These are phyloP conservation scores for Starmerella stellata DNA, from an alignment of 805 yeast genomes.

Conservation along the genomic window DNA sequence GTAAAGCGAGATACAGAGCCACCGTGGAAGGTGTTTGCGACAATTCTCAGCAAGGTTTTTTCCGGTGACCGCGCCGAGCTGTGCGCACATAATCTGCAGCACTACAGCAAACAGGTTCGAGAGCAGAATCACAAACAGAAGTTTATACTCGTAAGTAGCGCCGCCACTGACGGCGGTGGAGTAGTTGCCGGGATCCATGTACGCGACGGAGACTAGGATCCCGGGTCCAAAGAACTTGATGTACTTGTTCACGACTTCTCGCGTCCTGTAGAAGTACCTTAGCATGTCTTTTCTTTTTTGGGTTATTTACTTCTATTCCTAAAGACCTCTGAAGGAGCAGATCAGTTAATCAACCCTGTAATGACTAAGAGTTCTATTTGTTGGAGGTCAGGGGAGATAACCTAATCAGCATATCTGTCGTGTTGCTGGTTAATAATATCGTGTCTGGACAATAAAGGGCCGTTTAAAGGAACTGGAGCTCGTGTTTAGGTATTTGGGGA, in stretches of 20 bases:
- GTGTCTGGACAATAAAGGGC: too few species aligned
- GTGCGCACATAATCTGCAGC: constrained; percentile 65
- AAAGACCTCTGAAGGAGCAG: too few species aligned
- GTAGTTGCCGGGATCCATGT: constrained; percentile 89
- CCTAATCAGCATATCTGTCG: too few species aligned
- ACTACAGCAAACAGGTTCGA: constrained; percentile 76
- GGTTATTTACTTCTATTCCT: too few species aligned
- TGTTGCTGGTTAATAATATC: too few species aligned
- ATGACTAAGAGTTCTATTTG: too few species aligned
- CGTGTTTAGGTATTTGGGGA: too few species aligned
- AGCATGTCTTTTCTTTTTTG: too few species aligned
- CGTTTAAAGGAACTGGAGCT: too few species aligned
- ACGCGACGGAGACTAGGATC: constrained; percentile 70
- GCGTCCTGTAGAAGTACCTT: not conserved
- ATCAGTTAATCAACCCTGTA: too few species aligned
- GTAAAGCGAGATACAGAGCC: constrained; percentile 48
- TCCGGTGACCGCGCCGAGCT: constrained; percentile 79
- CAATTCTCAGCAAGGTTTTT: constrained; percentile 75
- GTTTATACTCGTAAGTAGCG: constrained; percentile 54
- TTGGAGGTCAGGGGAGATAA: too few species aligned
- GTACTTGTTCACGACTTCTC: constrained; percentile 29
- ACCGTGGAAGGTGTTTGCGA: constrained; percentile 45
- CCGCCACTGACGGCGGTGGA: constrained; percentile 82
- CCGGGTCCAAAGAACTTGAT: constrained; percentile 71
- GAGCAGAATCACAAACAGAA: constrained; percentile 51